These are phyloP conservation scores for Potentilla sterilis DNA, from an alignment of 306 rosid genomes.

Conservation along the genomic window DNA sequence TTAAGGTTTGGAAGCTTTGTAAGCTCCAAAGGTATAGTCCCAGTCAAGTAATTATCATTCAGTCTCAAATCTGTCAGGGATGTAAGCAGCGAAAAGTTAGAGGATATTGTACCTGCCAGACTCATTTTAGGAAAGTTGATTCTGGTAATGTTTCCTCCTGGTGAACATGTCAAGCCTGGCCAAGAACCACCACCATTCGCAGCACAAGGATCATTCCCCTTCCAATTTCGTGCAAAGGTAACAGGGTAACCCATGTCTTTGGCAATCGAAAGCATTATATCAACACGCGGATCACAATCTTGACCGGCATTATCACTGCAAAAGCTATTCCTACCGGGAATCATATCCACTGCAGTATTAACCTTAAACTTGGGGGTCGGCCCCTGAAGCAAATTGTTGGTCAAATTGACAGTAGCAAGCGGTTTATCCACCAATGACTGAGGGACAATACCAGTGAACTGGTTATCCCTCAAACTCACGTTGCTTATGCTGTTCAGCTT, in stretches of 20 bases:
- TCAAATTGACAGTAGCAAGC: constrained; percentile 61
- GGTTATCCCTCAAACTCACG: constrained; percentile 60
- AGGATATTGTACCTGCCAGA: constrained; percentile 63
- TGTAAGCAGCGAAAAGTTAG: constrained; percentile 40
- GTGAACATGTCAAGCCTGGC: constrained; percentile 49
- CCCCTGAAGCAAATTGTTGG: constrained; percentile 78
- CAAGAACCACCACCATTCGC: constrained; percentile 18
- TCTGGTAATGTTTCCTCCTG: constrained; percentile 29
- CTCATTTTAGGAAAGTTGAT: constrained; percentile 58
- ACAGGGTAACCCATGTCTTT: constrained; percentile 58
- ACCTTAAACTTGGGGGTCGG: constrained; percentile 2
- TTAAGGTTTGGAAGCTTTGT: constrained; percentile 37
- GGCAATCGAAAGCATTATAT: constrained; percentile 39
- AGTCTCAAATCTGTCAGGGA: constrained; percentile 45
- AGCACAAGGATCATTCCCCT: constrained; percentile 69
- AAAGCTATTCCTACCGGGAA: constrained; percentile 32
- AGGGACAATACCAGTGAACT: constrained; percentile 66
- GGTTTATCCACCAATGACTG: constrained; percentile 22
- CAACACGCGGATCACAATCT: constrained; percentile 53
- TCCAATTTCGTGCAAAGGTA: constrained; percentile 59
- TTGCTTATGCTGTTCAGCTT: constrained; percentile 20
- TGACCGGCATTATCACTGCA: constrained; percentile 40
- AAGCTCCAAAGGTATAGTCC: constrained; percentile 65
- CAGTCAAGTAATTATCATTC: constrained; percentile 42
- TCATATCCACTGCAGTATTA: constrained; percentile 31